A percentile compares a stretch with the other conserved stretches of the same genome.
Conservation (phyloP, 371 early-diverging fungal genomes). For the Lichtheimia ramosa region DNA sequence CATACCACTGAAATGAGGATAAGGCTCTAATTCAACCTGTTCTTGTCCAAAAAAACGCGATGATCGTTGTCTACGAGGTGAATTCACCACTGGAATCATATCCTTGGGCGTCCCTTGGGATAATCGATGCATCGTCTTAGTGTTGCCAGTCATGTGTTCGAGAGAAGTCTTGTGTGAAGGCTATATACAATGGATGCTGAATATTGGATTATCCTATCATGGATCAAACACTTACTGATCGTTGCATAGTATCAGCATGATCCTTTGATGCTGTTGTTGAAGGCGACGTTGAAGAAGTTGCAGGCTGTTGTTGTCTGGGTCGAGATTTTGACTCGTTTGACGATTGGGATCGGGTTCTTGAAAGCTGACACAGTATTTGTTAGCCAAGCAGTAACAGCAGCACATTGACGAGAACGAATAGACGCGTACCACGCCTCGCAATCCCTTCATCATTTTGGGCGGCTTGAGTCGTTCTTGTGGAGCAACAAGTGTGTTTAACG, state of each 20-base stretch:
- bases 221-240: background rate
- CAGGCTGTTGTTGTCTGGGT: slow-evolving; percentile 9
- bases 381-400: background rate
- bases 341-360: slow-evolving; percentile 32
- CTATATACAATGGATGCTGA: too few relatives aligned
- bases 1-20: slow-evolving; percentile 77
- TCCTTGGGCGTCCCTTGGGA: slow-evolving; percentile 78
- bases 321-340: slow-evolving; percentile 23
- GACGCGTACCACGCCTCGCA: slow-evolving; percentile 45
- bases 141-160: too few relatives aligned
- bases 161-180: too few relatives aligned
- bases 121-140: too few relatives aligned
- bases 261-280: background rate
- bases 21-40: slow-evolving; percentile 73
- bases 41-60: slow-evolving; percentile 82
- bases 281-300: background rate
- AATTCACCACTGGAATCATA: slow-evolving; percentile 75
- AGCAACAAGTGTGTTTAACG: background rate
- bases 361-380: slow-evolving; percentile 25
- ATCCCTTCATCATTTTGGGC: slow-evolving; percentile 46
- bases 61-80: slow-evolving; percentile 83
- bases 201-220: too few relatives aligned
- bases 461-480: background rate
- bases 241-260: slow-evolving; percentile 12
- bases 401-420: background rate